A percentile compares a stretch with the other conserved stretches of the same genome.
Conservation (phyloP, 495 filamentous ascomycete genomes). For the Hyaloscypha hepaticicola region DNA sequence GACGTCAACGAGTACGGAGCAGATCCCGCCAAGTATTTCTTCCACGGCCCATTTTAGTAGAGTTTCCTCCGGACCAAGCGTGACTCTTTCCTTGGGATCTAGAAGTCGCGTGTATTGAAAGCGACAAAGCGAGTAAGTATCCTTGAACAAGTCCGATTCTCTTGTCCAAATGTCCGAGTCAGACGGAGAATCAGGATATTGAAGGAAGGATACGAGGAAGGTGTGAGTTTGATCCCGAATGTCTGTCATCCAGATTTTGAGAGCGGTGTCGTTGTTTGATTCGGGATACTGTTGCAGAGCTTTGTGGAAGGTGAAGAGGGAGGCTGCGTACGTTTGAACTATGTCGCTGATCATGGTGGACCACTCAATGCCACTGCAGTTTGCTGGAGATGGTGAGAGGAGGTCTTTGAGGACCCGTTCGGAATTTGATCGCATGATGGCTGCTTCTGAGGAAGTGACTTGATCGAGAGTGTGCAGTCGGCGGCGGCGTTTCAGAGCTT, state of each 20-base stretch:
- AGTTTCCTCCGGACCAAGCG: constrained; percentile 26
- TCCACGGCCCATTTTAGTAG: constrained; percentile 31
- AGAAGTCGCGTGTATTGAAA: constrained; percentile 30
- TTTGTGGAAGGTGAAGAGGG: constrained; percentile 9
- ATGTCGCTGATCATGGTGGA: constrained; percentile 26
- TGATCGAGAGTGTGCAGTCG: constrained; percentile 32
- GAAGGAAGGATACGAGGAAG: constrained; percentile 28
- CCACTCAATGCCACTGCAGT: constrained; percentile 37
- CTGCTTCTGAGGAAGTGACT: constrained; percentile 32
- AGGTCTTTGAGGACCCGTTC: constrained; percentile 29
- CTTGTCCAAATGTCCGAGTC: constrained; percentile 17
- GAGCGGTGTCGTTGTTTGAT: neutral
- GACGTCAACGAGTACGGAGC: constrained; percentile 32
- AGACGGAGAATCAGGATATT: constrained; percentile 21
- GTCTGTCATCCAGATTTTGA: constrained; percentile 8
- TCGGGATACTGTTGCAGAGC: constrained; percentile 15
- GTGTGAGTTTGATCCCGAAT: constrained; percentile 28
- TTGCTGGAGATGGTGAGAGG: constrained; percentile 15
- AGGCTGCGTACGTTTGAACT: constrained; percentile 29
- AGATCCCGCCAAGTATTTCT: constrained; percentile 33
- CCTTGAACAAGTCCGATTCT: constrained; percentile 24
- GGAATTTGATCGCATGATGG: constrained; percentile 29
- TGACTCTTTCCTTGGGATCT: constrained; percentile 18
- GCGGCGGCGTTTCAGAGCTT: constrained; percentile 31
- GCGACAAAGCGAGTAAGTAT: constrained; percentile 33